A percentile compares a stretch with the other conserved stretches of the same genome.
Evolutionary conservation across 306 rosid species (phyloP).

Genomic region (Delonix regia): DNA sequence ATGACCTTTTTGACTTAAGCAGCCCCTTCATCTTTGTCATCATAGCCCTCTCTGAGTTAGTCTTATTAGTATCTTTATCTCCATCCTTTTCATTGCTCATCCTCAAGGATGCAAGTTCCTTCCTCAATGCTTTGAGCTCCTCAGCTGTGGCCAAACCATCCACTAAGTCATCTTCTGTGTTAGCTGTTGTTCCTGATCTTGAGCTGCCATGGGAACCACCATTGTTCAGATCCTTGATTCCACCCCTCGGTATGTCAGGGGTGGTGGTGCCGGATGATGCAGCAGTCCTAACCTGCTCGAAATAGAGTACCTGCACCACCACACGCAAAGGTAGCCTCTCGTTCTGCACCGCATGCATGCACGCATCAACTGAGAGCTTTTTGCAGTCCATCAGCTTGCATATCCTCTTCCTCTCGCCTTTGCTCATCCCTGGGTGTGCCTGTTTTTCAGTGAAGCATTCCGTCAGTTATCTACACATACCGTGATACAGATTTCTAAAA

Average conservation of each 20-base stretch:
- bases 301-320: constrained; percentile 91
- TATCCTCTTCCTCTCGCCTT: constrained; percentile 83
- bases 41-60: constrained; percentile 69
- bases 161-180: constrained; percentile 74
- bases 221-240: constrained; percentile 60
- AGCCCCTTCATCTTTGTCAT: constrained; percentile 77
- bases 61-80: constrained; percentile 39
- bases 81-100: constrained; percentile 66
- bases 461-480: neutral
- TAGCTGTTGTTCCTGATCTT: constrained; percentile 72
- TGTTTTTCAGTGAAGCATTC: constrained; percentile 33
- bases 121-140: constrained; percentile 85
- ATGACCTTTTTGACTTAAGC: constrained; percentile 82
- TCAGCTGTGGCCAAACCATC: constrained; percentile 76
- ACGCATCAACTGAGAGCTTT: constrained; percentile 86
- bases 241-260: constrained; percentile 81
- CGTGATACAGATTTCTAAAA: neutral
- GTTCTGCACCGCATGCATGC: constrained; percentile 91
- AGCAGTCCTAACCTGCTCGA: constrained; percentile 84
- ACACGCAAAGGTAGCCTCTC: constrained; percentile 95
- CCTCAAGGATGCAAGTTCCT: constrained; percentile 86
- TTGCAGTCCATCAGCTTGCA: constrained; percentile 97
- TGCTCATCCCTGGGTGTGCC: constrained; percentile 87
- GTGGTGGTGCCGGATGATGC: constrained; percentile 91
- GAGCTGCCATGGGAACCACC: constrained; percentile 79